Percentiles rank a stretch among this genome's conserved stretches.
phyloP scores from a whole-genome alignment of 2,329 filamentous ascomycete genomes.

The Colletotrichum karsti region DNA sequence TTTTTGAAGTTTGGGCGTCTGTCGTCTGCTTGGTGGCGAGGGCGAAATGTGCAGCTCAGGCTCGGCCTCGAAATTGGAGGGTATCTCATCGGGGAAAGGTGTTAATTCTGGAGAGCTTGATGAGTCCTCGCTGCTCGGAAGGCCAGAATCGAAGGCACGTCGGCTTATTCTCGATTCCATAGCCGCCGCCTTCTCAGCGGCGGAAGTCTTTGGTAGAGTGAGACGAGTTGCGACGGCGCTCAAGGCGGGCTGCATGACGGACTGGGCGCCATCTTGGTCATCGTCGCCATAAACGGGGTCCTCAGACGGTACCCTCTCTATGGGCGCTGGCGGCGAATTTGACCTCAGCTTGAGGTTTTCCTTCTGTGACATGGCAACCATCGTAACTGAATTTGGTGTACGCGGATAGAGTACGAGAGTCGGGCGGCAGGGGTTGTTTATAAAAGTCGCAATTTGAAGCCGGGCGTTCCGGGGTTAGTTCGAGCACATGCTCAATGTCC shows the following conservation, averaged over 20 bases:
- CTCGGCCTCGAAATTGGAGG: conserved; percentile 21
- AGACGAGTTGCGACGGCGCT: conserved; percentile 65
- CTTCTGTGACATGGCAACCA: conserved; percentile 23
- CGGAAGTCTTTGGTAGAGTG: conserved; percentile 62
- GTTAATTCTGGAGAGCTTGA: conserved; percentile 26
- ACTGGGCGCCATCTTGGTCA: conserved; percentile 65
- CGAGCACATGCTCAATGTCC: conserved; percentile 28
- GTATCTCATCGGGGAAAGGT: conserved; percentile 27
- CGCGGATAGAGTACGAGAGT: not conserved
- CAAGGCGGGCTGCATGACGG: conserved; percentile 67
- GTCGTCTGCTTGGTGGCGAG: conserved; percentile 6
- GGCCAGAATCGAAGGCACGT: conserved; percentile 41
- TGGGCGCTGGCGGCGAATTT: conserved; percentile 4
- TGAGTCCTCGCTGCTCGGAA: conserved; percentile 18
- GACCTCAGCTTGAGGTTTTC: conserved; percentile 1
- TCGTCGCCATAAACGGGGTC: conserved; percentile 40
- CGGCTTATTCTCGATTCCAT: conserved; percentile 52
- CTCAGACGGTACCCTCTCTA: conserved; percentile 35
- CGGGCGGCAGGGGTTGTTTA: conserved; percentile 5
- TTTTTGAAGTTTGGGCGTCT: conserved; percentile 23
- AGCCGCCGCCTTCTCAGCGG: conserved; percentile 65
- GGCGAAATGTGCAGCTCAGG: conserved; percentile 14
- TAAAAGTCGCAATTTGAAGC: conserved; percentile 16
- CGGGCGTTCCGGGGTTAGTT: conserved; percentile 23
- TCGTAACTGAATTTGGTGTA: not conserved